Percentiles rank a stretch among this genome's conserved stretches.
phyloP scores from a whole-genome alignment of 2,329 filamentous ascomycete genomes.

The Bipolaris cookei region DNA sequence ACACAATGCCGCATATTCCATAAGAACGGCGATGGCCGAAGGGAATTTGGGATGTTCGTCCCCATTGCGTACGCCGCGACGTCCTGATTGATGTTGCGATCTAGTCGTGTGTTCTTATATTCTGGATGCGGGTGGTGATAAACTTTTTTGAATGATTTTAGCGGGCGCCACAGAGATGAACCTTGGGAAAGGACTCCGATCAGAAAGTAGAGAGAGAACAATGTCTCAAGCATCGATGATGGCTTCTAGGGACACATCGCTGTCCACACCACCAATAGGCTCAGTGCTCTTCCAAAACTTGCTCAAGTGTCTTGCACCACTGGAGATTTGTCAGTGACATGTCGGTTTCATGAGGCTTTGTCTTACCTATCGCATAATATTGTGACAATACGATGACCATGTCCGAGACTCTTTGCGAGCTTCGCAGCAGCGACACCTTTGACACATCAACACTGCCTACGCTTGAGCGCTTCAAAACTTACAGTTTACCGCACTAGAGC shows the following conservation, averaged over 20 bases:
- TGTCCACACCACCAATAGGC: conserved; percentile 62
- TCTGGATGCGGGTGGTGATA: conserved; percentile 7
- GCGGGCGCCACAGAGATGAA: background rate
- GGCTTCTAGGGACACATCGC: conserved; percentile 62
- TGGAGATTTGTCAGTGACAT: conserved; percentile 27
- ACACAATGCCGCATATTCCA: conserved; percentile 22
- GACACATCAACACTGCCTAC: conserved; percentile 20
- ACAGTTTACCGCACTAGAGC: conserved; percentile 96
- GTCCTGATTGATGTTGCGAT: conserved; percentile 17
- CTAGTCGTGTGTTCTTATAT: conserved; percentile 18
- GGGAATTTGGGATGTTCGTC: background rate
- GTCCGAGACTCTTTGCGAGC: conserved; percentile 69
- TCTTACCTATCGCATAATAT: conserved; percentile 72
- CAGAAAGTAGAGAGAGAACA: background rate
- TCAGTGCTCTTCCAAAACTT: conserved; percentile 83
- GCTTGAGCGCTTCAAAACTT: conserved; percentile 39
- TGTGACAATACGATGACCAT: conserved; percentile 71
- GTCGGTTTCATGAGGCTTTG: background rate
- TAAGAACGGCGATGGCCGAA: background rate
- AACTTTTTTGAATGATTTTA: conserved; percentile 9
- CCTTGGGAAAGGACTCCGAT: background rate
- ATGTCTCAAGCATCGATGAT: conserved; percentile 54
- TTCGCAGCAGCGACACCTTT: conserved; percentile 71
- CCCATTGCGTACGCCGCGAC: conserved; percentile 3
- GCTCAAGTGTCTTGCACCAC: conserved; percentile 77